phyloP scores from a whole-genome alignment of 257 asterid genomes.

The Fraxinus quadrangulata region DNA sequence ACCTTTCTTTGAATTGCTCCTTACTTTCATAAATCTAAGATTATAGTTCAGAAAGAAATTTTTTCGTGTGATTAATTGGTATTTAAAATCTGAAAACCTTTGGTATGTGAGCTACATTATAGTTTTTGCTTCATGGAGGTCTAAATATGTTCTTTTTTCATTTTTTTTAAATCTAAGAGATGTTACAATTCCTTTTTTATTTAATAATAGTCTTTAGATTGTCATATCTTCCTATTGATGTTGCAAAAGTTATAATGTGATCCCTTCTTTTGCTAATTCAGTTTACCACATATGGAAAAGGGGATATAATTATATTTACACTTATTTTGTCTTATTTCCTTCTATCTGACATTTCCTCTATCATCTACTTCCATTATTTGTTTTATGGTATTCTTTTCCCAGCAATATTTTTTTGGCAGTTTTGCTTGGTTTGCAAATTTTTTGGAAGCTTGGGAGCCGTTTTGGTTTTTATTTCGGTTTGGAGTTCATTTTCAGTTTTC shows the following conservation, averaged over 20 bases:
- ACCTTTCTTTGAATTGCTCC: neutral
- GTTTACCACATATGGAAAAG: neutral
- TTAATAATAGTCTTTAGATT: neutral
- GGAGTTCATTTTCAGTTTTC: no score
- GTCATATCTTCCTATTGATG: neutral
- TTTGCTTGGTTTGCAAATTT: neutral
- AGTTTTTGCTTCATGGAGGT: neutral
- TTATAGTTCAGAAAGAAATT: neutral
- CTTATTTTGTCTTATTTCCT: neutral
- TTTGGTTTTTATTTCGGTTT: no score
- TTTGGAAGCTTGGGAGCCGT: no score
- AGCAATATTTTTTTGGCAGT: neutral
- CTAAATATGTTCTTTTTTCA: neutral
- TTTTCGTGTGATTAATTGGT: neutral
- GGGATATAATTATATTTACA: no score
- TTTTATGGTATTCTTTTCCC: neutral
- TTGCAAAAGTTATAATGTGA: neutral
- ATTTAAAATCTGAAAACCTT: neutral
- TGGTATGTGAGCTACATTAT: neutral
- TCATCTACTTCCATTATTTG: neutral
- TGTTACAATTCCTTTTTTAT: neutral
- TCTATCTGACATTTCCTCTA: neutral
- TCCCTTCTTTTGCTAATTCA: neutral
- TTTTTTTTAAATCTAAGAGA: neutral
- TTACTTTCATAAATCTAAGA: neutral